Evolutionary conservation across 176 grass and related monocot genomes (phyloP).

Genomic region (Sorghum bicolor): DNA sequence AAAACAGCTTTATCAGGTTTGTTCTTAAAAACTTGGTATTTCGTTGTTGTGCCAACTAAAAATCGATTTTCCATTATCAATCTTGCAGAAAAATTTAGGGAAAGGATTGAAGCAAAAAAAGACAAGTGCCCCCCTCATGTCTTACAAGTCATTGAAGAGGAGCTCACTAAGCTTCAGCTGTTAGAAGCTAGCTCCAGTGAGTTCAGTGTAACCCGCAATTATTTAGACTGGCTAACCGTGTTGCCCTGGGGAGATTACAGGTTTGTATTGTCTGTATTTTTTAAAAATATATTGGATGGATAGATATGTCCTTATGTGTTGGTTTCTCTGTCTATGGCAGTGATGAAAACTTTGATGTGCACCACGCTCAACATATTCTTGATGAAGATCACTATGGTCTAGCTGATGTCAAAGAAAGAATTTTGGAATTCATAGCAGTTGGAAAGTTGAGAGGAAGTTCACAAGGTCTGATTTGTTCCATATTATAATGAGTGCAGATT

Average conservation of each 20-base stretch:
- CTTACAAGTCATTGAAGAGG: conserved; percentile 94
- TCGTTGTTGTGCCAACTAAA: not conserved
- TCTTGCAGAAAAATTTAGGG: conserved; percentile 80
- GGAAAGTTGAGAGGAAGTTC: conserved; percentile 93
- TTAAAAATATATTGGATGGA: conserved; percentile 1
- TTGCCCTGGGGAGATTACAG: conserved; percentile 98
- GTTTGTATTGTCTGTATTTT: conserved; percentile 40
- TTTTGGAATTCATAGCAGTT: conserved; percentile 98
- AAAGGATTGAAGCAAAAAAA: conserved; percentile 88
- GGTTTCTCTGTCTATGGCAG: conserved; percentile 37
- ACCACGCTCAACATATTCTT: conserved; percentile 89
- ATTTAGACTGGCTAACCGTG: conserved; percentile 93
- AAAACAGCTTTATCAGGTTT: conserved; percentile 96
- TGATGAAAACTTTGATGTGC: conserved; percentile 93
- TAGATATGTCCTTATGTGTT: conserved; percentile 20
- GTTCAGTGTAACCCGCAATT: conserved; percentile 95
- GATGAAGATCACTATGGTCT: conserved; percentile 99
- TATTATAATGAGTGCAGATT: not conserved
- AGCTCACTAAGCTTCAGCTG: conserved; percentile 83
- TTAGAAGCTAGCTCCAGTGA: conserved; percentile 95
- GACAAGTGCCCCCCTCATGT: conserved; percentile 89
- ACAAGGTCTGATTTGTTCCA: conserved; percentile 57
- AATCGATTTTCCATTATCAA: not conserved
- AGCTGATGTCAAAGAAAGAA: conserved; percentile 95
- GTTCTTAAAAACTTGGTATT: conserved; percentile 35